Conservation (phyloP, 1,284 basidiomycete species). For the Fomitopsis betulina region DNA sequence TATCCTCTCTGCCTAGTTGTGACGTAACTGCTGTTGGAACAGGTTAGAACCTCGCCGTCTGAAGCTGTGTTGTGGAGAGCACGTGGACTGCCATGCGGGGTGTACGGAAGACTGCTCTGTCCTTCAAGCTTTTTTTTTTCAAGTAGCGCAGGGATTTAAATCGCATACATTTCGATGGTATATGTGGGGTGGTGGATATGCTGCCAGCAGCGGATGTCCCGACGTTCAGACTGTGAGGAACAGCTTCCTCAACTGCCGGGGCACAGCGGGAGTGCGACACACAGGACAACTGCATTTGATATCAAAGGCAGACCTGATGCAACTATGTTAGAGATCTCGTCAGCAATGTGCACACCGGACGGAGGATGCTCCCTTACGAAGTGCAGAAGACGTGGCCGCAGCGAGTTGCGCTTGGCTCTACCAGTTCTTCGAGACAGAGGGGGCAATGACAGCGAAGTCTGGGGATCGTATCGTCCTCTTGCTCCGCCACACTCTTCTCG, state of each 20-base stretch:
- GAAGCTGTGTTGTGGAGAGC: no score
- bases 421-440: slow-evolving; percentile 24
- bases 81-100: no score
- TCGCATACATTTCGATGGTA: no score
- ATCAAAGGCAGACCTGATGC: slow-evolving; percentile 18
- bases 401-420: slow-evolving; percentile 17
- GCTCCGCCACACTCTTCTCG: neutral
- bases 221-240: slow-evolving; percentile 11
- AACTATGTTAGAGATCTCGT: slow-evolving; percentile 12
- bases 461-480: neutral
- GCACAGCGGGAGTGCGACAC: slow-evolving; percentile 18
- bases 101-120: no score
- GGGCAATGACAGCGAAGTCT: slow-evolving; percentile 19
- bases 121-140: no score
- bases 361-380: slow-evolving; percentile 13
- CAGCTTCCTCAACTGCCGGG: slow-evolving; percentile 19
- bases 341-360: neutral
- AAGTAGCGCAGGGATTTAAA: no score
- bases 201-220: neutral
- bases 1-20: no score
- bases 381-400: slow-evolving; percentile 29
- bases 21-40: no score
- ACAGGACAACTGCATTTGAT: slow-evolving; percentile 22
- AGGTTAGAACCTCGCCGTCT: no score
- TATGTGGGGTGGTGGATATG: neutral